Base-by-base conservation (phyloP, 805 yeast species). In the Metschnikowia cubensis region DNA sequence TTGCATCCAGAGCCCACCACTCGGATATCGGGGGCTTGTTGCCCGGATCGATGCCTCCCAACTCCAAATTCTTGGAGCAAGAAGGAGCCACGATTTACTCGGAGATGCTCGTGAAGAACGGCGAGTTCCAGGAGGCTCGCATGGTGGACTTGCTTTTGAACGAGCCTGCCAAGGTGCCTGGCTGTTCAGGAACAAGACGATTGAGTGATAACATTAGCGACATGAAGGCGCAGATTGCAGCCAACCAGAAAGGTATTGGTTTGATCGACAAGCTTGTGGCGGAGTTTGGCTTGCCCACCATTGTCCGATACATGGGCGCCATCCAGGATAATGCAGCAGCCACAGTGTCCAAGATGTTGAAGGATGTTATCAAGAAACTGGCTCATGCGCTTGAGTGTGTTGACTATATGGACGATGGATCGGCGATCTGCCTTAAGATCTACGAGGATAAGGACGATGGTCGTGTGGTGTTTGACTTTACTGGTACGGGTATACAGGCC, bases 21-120 rank as follows among this genome's bases (percentile, higher is more conserved):
- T 91, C 97, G 5, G 98, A 91, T 67, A 91, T 92, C 61, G 97
- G 98, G 15, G 95, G 96, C 13, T 81, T 85, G 50, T 69, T 89
- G 34, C 96, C 97, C 0, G 97, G 97, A 1, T 86, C 96, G 0
- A 89, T 91, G 90, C 97, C 97, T 14, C 96, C 97, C 8, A 83
- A 86, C 62, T 89, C 97, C 2, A 88, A 84, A 60, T 83, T 83
- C 51, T 69, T 92, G 37, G 85, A 82, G 75, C 91, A 91, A 62
- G 97, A 91, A 68, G 98, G 97, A 41, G 97, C 96, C 2, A 81
- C 88, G 2, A 89, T 92, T 34, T 79, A 81, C 59, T 84, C 94
- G 1, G 91, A 85, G 63, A 75, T 87, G 52, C 74, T 92, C 14
- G 92, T 90, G 6, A 47, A 53, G 4, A 71, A 79, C 48, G 96